Evolutionary conservation across 164 flowering plant species (phyloP).

Genomic region (Chimonanthus praecox): DNA sequence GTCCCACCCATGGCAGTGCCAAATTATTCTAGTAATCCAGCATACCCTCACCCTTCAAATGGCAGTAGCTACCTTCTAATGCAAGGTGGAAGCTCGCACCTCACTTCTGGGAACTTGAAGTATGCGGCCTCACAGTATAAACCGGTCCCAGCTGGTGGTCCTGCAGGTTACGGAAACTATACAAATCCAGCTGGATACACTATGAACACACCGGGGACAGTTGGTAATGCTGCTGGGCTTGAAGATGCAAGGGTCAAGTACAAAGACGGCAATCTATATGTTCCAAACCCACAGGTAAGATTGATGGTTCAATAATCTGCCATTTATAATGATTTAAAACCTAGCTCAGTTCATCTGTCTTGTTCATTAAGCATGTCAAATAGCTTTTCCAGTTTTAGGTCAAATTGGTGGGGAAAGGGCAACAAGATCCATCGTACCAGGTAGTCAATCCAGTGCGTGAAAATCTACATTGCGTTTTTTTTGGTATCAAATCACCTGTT

Average conservation of each 20-base stretch:
- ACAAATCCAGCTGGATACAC: slow-evolving; percentile 70
- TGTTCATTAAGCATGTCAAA: neutral
- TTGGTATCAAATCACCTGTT: no score
- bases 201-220: slow-evolving; percentile 58
- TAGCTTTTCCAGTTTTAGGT: no score
- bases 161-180: slow-evolving; percentile 78
- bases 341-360: neutral
- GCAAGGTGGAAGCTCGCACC: slow-evolving; percentile 87
- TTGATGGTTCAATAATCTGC: neutral
- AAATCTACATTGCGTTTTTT: neutral
- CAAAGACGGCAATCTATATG: slow-evolving; percentile 78
- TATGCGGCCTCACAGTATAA: slow-evolving; percentile 81
- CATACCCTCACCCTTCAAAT: slow-evolving; percentile 77
- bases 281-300: slow-evolving; percentile 82
- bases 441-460: neutral
- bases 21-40: slow-evolving; percentile 66
- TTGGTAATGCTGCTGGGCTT: slow-evolving; percentile 56
- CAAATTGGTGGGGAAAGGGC: no score
- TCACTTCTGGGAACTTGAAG: slow-evolving; percentile 56
- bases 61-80: slow-evolving; percentile 73
- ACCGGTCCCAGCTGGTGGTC: slow-evolving; percentile 62
- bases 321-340: neutral
- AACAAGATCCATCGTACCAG: no score
- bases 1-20: slow-evolving; percentile 95
- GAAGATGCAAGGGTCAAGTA: slow-evolving; percentile 86